These are phyloP conservation scores for Hyphopichia fennica DNA, from an alignment of 1,139 yeast genomes.

Conservation along the genomic window DNA sequence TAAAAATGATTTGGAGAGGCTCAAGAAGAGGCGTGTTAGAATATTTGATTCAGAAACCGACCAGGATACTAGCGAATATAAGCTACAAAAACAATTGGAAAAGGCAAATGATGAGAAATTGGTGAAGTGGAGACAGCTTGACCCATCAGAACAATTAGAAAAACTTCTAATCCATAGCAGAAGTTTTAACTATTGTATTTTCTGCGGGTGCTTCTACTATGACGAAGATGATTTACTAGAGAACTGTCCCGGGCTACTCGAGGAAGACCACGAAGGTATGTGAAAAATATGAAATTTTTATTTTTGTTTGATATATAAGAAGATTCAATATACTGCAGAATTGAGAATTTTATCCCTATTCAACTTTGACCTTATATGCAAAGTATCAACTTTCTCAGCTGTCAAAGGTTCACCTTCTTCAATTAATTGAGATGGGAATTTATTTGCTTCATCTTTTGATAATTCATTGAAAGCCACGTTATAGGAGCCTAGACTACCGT, in stretches of 20 bases:
- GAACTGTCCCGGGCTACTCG: conserved; percentile 24
- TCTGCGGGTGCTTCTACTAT: conserved; percentile 25
- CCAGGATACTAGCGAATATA: not conserved
- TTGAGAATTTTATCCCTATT: conserved; percentile 15
- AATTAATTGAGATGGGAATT: conserved; percentile 5
- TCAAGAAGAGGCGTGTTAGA: not conserved
- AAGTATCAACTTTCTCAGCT: conserved; percentile 14
- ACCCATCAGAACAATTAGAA: conserved; percentile 6
- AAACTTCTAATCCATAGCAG: conserved; percentile 21
- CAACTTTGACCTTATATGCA: conserved; percentile 15
- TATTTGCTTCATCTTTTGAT: conserved; percentile 10
- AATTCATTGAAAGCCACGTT: conserved; percentile 19
- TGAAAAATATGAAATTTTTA: not conserved
- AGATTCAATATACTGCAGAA: conserved; percentile 10
- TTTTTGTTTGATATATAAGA: conserved; percentile 1
- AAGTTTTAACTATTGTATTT: conserved; percentile 26
- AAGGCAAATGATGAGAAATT: conserved; percentile 1
- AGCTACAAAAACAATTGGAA: not conserved
- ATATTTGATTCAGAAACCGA: not conserved
- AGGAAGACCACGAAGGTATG: conserved; percentile 9
- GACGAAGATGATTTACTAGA: conserved; percentile 14
- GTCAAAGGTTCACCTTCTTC: conserved; percentile 22
- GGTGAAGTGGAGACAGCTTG: not conserved
- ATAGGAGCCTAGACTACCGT: conserved; percentile 13
- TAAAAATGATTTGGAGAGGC: not conserved